Conservation (phyloP, 225 moss, liverwort and hornwort genomes). For the Marchantia paleacea region DNA sequence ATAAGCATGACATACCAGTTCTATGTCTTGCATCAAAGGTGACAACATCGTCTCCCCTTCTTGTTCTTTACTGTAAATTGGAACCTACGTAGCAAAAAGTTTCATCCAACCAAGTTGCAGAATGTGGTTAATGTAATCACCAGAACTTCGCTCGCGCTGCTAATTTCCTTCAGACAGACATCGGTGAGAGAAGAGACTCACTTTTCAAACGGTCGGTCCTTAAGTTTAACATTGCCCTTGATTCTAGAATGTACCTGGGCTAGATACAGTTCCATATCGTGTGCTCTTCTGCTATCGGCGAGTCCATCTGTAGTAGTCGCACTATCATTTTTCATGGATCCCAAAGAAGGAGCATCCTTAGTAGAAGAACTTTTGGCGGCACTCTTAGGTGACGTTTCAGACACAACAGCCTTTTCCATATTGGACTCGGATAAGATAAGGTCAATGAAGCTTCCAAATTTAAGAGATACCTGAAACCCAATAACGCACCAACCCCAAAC, state of each 20-base stretch:
- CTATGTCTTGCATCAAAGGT: conserved; percentile 59
- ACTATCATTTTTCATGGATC: neutral
- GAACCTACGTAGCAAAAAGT: conserved; percentile 17
- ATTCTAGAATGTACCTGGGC: conserved; percentile 21
- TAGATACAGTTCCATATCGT: conserved; percentile 14
- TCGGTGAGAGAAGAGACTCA: neutral
- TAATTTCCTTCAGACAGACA: neutral
- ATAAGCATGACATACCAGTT: conserved; percentile 24
- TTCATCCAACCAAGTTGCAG: neutral
- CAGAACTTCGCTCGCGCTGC: neutral
- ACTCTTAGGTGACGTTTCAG: neutral
- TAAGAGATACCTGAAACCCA: conserved; percentile 37
- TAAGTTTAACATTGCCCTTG: neutral
- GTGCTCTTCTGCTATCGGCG: neutral
- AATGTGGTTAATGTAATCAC: neutral
- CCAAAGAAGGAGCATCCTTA: neutral
- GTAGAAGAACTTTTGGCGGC: too few relatives aligned
- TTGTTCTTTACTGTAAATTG: conserved; percentile 28
- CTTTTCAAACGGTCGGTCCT: neutral
- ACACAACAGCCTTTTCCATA: neutral
- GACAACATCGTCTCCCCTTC: conserved; percentile 42
- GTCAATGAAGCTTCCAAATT: conserved; percentile 65
- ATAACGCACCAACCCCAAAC: neutral
- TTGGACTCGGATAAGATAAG: conserved; percentile 14
- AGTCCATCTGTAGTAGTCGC: neutral